These are phyloP conservation scores for Colletotrichum scovillei DNA, from an alignment of 2,329 filamentous ascomycete genomes.

Conservation along the genomic window DNA sequence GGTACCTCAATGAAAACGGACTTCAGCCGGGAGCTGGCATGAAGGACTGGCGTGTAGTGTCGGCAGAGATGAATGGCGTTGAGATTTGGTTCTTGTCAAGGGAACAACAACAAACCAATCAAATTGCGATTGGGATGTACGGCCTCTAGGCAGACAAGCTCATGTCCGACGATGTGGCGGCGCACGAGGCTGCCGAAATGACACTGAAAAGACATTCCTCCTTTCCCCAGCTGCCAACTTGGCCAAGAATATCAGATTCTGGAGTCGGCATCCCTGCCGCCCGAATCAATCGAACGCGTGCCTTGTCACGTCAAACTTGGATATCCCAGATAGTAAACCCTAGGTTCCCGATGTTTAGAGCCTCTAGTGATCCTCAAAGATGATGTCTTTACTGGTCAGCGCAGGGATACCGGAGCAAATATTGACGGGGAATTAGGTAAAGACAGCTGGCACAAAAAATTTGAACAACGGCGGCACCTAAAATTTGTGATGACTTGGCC, in stretches of 20 bases:
- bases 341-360: slow-evolving; percentile 20
- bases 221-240: slow-evolving; percentile 14
- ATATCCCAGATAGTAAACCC: slow-evolving; percentile 23
- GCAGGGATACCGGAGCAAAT: slow-evolving; percentile 22
- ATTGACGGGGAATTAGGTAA: slow-evolving; percentile 6
- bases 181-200: slow-evolving; percentile 30
- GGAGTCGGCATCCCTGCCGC: slow-evolving; percentile 17
- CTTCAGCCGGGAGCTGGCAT: slow-evolving; percentile 6
- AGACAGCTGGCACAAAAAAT: slow-evolving; percentile 26
- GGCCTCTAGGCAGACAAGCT: background rate
- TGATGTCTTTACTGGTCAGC: slow-evolving; percentile 7
- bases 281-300: slow-evolving; percentile 14
- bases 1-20: slow-evolving; percentile 12
- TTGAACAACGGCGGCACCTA: slow-evolving; percentile 13
- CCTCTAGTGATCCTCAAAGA: slow-evolving; percentile 16
- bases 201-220: slow-evolving; percentile 7
- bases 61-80: slow-evolving; percentile 10
- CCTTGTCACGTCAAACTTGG: slow-evolving; percentile 20
- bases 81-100: background rate
- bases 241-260: slow-evolving; percentile 5
- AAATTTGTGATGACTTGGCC: slow-evolving; percentile 29
- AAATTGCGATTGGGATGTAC: background rate
- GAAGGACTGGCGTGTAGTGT: background rate
- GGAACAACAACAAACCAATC: slow-evolving; percentile 9
- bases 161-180: slow-evolving; percentile 9